Evolutionary conservation across 805 yeast species (phyloP).

Genomic region (Yarrowia sp.): DNA sequence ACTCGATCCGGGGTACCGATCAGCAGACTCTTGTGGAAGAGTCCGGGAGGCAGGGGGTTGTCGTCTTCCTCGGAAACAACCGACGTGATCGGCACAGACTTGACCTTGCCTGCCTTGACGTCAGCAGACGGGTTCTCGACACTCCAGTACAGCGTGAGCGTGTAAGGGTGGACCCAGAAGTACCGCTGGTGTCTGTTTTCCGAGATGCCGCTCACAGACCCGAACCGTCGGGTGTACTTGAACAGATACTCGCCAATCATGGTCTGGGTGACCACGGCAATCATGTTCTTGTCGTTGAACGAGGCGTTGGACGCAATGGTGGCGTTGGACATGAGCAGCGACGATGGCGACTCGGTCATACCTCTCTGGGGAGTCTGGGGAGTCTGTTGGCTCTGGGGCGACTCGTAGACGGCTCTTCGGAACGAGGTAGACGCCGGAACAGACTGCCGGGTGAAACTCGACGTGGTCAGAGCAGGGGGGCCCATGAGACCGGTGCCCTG

Average conservation of each 20-base stretch:
- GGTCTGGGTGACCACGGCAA: conserved; percentile 87
- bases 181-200: conserved; percentile 87
- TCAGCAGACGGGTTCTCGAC: conserved; percentile 77
- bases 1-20: conserved; percentile 71
- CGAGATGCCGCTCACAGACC: conserved; percentile 66
- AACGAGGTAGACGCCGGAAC: conserved; percentile 1
- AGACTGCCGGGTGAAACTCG: conserved; percentile 1
- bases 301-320: conserved; percentile 45
- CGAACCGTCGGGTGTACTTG: conserved; percentile 82
- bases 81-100: conserved; percentile 78
- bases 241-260: conserved; percentile 89
- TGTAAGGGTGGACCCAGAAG: conserved; percentile 97
- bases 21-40: conserved; percentile 82
- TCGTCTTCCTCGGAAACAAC: conserved; percentile 83
- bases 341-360: conserved; percentile 7
- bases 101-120: conserved; percentile 67
- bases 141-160: conserved; percentile 90
- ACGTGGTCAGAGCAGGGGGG: conserved; percentile 14
- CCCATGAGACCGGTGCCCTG: conserved; percentile 20
- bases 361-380: neutral
- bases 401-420: conserved; percentile 25
- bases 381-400: neutral
- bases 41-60: conserved; percentile 88
- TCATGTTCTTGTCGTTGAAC: conserved; percentile 62
- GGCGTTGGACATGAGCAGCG: conserved; percentile 40